These are phyloP conservation scores for Paraphoma sp. DNA, from an alignment of 2,329 filamentous ascomycete genomes.

Conservation along the genomic window DNA sequence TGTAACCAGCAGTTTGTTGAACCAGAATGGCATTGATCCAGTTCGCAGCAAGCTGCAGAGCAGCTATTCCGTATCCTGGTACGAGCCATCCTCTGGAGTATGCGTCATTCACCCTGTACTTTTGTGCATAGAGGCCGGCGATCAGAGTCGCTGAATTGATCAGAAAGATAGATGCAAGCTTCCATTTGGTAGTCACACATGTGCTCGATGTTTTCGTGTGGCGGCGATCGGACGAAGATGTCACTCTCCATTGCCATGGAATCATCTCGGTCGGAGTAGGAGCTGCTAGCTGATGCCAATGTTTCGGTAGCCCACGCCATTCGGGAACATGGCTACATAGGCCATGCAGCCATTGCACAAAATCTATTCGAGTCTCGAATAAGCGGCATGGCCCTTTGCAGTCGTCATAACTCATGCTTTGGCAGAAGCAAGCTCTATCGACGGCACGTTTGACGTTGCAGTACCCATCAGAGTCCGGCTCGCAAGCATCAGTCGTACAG, in stretches of 20 bases:
- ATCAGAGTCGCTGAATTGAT: constrained; percentile 24
- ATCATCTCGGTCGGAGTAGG: constrained; percentile 35
- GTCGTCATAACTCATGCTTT: constrained; percentile 31
- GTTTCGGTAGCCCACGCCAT: constrained; percentile 40
- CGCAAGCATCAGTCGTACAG: constrained; percentile 42
- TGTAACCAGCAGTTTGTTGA: constrained; percentile 26
- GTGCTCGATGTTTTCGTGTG: background rate
- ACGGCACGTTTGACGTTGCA: constrained; percentile 35
- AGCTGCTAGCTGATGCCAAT: constrained; percentile 33
- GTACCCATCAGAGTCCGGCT: constrained; percentile 36
- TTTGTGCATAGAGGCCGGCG: constrained; percentile 13
- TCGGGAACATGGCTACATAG: constrained; percentile 35
- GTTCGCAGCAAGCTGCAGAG: constrained; percentile 29
- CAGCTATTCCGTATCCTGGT: constrained; percentile 25
- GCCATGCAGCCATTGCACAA: constrained; percentile 40
- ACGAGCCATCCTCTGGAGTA: constrained; percentile 18
- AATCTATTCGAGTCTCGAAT: constrained; percentile 41
- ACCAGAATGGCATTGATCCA: constrained; percentile 29
- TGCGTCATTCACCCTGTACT: background rate
- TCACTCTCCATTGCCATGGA: constrained; percentile 41
- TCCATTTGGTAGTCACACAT: constrained; percentile 32
- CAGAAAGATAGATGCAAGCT: constrained; percentile 28
- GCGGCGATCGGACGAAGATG: constrained; percentile 3
- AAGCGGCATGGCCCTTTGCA: constrained; percentile 36
- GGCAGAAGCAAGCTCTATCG: constrained; percentile 41